A percentile compares a stretch with the other conserved stretches of the same genome.
Evolutionary conservation across 2,329 filamentous ascomycete genomes (phyloP).

Genomic region (Pseudopyricularia cyperi): DNA sequence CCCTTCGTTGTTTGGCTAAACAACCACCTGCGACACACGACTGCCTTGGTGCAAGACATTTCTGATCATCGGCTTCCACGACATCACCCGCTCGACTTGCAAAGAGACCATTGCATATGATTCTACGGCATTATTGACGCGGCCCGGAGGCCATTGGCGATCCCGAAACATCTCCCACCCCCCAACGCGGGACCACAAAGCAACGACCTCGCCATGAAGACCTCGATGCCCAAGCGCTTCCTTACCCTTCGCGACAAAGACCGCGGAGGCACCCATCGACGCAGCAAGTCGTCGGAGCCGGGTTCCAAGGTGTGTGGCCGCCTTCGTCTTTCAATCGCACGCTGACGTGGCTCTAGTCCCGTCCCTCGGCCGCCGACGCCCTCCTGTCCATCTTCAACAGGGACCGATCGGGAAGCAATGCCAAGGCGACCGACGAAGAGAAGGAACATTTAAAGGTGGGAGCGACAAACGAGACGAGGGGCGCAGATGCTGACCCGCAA

Average conservation of each 20-base stretch:
- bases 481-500: background rate
- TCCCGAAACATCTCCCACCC: background rate
- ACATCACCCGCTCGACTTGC: background rate
- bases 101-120: background rate
- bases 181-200: too few relatives aligned
- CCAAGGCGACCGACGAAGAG: background rate
- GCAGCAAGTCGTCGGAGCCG: constrained; percentile 42
- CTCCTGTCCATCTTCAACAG: background rate
- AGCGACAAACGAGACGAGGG: too few relatives aligned
- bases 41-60: background rate
- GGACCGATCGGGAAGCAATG: background rate
- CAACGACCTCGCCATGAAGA: constrained; percentile 27
- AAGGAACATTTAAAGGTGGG: background rate
- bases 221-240: constrained; percentile 46
- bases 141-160: background rate
- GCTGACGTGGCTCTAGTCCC: background rate
- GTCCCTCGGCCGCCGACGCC: background rate
- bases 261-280: constrained; percentile 27
- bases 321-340: background rate
- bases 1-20: background rate
- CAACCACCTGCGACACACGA: background rate
- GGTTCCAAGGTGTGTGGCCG: constrained; percentile 31
- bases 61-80: background rate
- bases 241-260: constrained; percentile 58
- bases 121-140: background rate